Base-by-base conservation (phyloP, 179 eudicot genomes). In the Vitellaria paradoxa region DNA sequence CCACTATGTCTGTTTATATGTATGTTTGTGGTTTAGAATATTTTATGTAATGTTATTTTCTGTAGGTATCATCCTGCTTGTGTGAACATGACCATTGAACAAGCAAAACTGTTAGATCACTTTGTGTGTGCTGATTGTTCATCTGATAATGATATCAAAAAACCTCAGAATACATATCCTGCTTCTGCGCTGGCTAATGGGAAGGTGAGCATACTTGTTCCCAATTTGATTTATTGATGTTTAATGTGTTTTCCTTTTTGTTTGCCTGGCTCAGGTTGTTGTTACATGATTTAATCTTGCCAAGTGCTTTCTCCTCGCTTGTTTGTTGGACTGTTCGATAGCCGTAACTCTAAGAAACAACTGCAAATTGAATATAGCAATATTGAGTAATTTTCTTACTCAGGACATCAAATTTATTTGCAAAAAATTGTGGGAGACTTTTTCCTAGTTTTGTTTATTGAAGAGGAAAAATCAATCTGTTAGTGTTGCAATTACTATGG, bases 31-130 rank as follows among this genome's bases (percentile, higher is more conserved):
- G 46, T 56, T 30, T 42, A 37, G 30, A 17, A 30, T 57, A 30
- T 30, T 1, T 17, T 18, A 24, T 50, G 9, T 26, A 37, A 11
- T 45, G 61, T 74, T 52, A 46, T 20, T 70, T 75, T 26, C 76
- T 64, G 64, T 60, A 84, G 87, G 87, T 84, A 60, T 62, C 87
- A 82, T 81, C 85, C 87, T 52, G 70, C 74, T 69, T 84, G 87
- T 79, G 73, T 84, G 66, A 74, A 74, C 20, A 78, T 81, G 83
- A 84, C 81, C n/a, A 69, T 53, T 63, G 85, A 79, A 46, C 70
- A 84, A 66, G 85, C 85, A 73, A 84, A 84, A 56, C 64, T 56
- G 46, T 52, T 84, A 42, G 82, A 78, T 57, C 76, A 65, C 60
- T 84, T 81, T 56, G 9, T 65, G 52, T 84, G 87, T 57, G 68